Percentiles rank a stretch among this genome's conserved stretches.
These are phyloP conservation scores for Populus euphratica DNA, from an alignment of 345 rosid genomes.

Conservation along the genomic window DNA sequence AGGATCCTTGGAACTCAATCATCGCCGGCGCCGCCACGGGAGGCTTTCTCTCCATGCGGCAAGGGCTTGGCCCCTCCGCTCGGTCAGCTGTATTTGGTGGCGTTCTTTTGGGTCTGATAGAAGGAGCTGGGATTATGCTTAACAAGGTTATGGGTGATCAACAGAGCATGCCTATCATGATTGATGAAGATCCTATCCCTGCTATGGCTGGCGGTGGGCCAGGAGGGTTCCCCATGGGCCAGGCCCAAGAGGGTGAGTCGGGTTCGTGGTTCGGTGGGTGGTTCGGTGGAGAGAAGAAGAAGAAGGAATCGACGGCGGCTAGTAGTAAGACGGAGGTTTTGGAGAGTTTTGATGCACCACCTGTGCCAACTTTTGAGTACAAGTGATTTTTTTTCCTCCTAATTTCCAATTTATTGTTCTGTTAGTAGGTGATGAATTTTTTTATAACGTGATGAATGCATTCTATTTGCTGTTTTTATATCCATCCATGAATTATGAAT, in stretches of 20 bases:
- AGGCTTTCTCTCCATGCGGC: conserved; percentile 43
- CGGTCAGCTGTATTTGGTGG: not conserved
- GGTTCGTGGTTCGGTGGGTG: not conserved
- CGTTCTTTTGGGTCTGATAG: conserved; percentile 19
- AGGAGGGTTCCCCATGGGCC: not conserved
- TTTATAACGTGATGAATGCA: too few relatives aligned
- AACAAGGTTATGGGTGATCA: not conserved
- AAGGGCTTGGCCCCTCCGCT: not conserved
- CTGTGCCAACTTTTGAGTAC: too few relatives aligned
- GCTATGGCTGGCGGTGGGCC: not conserved
- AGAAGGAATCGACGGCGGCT: not conserved
- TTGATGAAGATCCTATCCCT: not conserved
- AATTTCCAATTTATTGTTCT: too few relatives aligned
- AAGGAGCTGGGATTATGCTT: conserved; percentile 23
- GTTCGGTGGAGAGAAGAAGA: not conserved
- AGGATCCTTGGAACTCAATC: conserved; percentile 91
- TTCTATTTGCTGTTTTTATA: too few relatives aligned
- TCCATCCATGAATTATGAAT: too few relatives aligned
- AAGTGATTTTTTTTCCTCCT: too few relatives aligned
- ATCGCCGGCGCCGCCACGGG: conserved; percentile 83
- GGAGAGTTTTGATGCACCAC: too few relatives aligned
- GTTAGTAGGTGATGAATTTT: too few relatives aligned
- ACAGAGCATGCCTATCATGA: conserved; percentile 21
- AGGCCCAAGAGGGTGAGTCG: not conserved
- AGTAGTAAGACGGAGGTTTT: too few relatives aligned